Evolutionary conservation across 371 early-diverging fungal genomes (phyloP).

Genomic region (Circinella umbellata): DNA sequence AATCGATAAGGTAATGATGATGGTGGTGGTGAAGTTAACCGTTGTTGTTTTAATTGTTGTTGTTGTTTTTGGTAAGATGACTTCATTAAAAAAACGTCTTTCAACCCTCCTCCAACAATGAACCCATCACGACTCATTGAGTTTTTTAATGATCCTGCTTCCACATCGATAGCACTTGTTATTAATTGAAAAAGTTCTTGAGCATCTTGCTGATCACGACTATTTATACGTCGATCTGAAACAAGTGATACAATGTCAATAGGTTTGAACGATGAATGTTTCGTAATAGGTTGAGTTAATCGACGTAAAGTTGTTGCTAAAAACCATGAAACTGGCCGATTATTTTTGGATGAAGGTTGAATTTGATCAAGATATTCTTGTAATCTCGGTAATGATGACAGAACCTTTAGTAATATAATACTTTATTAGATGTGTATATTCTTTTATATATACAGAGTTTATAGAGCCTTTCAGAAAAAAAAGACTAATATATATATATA

Average conservation of each 20-base stretch:
- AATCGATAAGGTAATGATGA: neutral
- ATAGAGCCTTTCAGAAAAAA: neutral
- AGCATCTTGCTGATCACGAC: conserved; percentile 88
- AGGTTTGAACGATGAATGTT: conserved; percentile 36
- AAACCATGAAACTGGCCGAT: conserved; percentile 36
- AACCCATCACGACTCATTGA: neutral
- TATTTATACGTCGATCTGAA: conserved; percentile 48
- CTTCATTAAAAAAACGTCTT: neutral
- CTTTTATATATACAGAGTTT: neutral
- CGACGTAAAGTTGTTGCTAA: conserved; percentile 38
- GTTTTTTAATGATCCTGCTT: neutral
- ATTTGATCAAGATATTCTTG: conserved; percentile 38
- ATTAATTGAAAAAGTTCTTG: conserved; percentile 91
- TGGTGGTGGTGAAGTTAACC: neutral
- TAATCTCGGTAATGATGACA: conserved; percentile 48
- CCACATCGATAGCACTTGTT: conserved; percentile 72
- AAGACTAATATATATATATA: neutral
- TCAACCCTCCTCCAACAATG: conserved; percentile 1
- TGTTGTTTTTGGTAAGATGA: neutral
- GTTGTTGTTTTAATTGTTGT: no score
- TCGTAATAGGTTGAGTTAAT: conserved; percentile 29
- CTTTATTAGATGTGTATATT: neutral
- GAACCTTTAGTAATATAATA: conserved; percentile 37
- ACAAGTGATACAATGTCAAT: conserved; percentile 35
- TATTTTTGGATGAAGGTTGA: neutral